Base-by-base conservation (phyloP, 371 early-diverging fungal species). In the Encephalitozoon intestinalis region DNA sequence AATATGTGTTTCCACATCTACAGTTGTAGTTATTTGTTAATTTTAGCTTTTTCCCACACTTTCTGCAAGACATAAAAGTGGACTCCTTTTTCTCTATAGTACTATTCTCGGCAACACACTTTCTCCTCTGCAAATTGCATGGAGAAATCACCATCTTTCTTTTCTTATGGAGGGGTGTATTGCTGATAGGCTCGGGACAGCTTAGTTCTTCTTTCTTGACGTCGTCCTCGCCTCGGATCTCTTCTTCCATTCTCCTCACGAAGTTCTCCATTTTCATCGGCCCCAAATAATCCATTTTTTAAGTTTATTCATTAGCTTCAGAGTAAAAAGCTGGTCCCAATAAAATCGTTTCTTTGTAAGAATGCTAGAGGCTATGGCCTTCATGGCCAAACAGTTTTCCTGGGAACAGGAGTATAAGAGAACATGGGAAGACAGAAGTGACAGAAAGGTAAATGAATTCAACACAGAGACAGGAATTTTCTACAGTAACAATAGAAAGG, bases 1-100 rank as follows among this genome's bases (percentile, higher is more conserved):
- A 86, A 53, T 78, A 86, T 4, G 66, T 44, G 37, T 77, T 74
- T 18, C 70, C 81, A 70, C 86, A 86, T 71, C 78, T 77, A 51
- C 86, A 86, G 25, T 18, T 43, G 66, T 82, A 83, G n/a, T 67
- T 75, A 53, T 78, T 78, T 11, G 77, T 76, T 4, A 81, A 46
- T 26, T 77, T 77, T 21, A 86, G 72, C 26, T 73, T 78, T 64
- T 73, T 81, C 4, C 65, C 66, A 70, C 86, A 86, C 15, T 71
- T 73, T 8, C 21, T 9, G 71, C 86, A 86, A 15, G 37, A 34
- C 37, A 58, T 18, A 12, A 7, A 1, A 1, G 30, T 34, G 11
- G 30, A 9, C 58, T 58, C 58, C 58, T 58, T 37, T 31, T 58
- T 58, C 21, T 46, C 49, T 46, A 46, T 21, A 0, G 58, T 23